Conservation (phyloP, 768 basidiomycete genomes). For the Tricholoma furcatifolium region DNA sequence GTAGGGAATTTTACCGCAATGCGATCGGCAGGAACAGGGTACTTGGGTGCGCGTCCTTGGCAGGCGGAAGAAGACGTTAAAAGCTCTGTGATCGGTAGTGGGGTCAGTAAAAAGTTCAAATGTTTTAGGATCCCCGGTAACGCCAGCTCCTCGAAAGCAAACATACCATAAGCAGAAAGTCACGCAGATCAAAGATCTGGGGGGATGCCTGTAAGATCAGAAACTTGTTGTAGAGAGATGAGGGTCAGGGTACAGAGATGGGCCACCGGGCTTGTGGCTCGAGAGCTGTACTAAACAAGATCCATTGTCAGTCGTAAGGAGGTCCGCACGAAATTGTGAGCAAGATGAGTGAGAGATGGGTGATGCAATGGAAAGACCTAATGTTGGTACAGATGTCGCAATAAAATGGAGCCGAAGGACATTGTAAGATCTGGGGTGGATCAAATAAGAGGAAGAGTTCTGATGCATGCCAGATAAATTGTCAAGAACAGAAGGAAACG, state of each 20-base stretch:
- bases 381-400: too few species aligned
- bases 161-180: conserved; percentile 5
- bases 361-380: too few species aligned
- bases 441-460: too few species aligned
- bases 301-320: too few species aligned
- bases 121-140: background rate
- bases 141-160: background rate
- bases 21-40: background rate
- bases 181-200: background rate
- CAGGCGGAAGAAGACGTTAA: background rate
- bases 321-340: too few species aligned
- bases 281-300: too few species aligned
- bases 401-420: too few species aligned
- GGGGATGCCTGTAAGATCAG: background rate
- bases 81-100: background rate
- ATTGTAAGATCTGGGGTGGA: too few species aligned
- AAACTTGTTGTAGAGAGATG: background rate
- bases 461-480: background rate
- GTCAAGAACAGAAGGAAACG: background rate
- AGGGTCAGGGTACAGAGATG: background rate
- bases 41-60: background rate
- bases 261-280: background rate
- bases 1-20: background rate
- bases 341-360: too few species aligned
- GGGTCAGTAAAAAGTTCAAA: background rate